phyloP scores from a whole-genome alignment of 306 rosid species.

The Geum urbanum region DNA sequence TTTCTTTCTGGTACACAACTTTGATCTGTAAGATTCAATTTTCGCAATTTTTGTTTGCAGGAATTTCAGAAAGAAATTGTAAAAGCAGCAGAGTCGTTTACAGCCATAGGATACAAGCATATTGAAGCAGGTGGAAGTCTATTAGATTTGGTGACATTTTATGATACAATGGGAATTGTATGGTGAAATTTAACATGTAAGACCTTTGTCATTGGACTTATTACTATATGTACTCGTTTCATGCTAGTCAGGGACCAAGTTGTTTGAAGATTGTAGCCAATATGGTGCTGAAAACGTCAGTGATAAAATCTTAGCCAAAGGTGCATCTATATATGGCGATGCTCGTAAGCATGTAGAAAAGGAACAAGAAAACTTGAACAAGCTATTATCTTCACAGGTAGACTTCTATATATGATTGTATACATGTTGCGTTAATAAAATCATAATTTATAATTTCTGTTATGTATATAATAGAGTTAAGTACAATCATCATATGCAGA shows the following conservation, averaged over 20 bases:
- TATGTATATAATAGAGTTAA: not conserved
- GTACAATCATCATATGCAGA: not conserved
- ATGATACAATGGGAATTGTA: not conserved
- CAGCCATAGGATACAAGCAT: slow-evolving; percentile 79
- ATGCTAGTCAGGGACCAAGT: slow-evolving; percentile 85
- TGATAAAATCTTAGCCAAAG: slow-evolving; percentile 83
- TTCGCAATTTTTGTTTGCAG: slow-evolving; percentile 32
- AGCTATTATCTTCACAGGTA: slow-evolving; percentile 77
- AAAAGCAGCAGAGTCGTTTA: slow-evolving; percentile 79
- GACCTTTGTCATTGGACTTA: slow-evolving; percentile 15
- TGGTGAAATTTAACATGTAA: slow-evolving; percentile 10
- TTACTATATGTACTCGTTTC: slow-evolving; percentile 21
- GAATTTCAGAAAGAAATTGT: slow-evolving; percentile 90
- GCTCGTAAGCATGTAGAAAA: slow-evolving; percentile 93
- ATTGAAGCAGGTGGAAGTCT: slow-evolving; percentile 79
- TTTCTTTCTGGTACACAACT: not conserved
- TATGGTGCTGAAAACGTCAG: slow-evolving; percentile 82
- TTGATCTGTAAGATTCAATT: slow-evolving; percentile 1
- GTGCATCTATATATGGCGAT: slow-evolving; percentile 91
- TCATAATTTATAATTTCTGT: not conserved
- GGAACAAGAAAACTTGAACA: slow-evolving; percentile 85
- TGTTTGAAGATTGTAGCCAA: slow-evolving; percentile 95
- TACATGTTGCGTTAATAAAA: not conserved
- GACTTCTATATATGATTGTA: slow-evolving; percentile 14
- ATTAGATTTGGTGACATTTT: slow-evolving; percentile 9